Conservation (phyloP, 768 basidiomycete genomes). For the Podaxis sp. region DNA sequence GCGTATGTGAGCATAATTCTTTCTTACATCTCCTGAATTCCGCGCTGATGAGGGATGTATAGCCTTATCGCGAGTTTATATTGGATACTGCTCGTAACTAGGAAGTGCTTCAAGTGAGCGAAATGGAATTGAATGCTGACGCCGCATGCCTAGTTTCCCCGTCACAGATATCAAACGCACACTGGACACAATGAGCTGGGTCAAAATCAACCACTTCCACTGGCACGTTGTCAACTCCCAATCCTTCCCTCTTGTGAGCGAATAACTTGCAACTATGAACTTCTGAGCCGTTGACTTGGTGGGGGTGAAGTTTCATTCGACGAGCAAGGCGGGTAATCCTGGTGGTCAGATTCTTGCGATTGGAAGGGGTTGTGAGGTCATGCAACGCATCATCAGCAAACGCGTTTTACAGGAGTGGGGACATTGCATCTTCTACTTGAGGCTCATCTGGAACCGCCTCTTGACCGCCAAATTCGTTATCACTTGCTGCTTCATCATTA, state of each 20-base stretch:
- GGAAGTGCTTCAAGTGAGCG: slow-evolving; percentile 34
- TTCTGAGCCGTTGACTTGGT: too few relatives aligned
- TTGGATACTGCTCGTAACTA: slow-evolving; percentile 81
- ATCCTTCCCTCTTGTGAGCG: slow-evolving; percentile 61
- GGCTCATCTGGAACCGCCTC: too few relatives aligned
- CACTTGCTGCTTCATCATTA: too few relatives aligned
- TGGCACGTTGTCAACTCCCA: slow-evolving; percentile 86
- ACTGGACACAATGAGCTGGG: slow-evolving; percentile 75
- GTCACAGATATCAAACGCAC: slow-evolving; percentile 65
- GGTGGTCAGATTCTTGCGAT: too few relatives aligned
- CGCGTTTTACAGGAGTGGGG: too few relatives aligned
- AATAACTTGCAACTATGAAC: too few relatives aligned
- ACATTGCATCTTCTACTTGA: too few relatives aligned
- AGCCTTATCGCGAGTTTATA: slow-evolving; percentile 79
- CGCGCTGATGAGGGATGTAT: neutral
- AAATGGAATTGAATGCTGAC: neutral
- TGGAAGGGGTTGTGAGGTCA: too few relatives aligned
- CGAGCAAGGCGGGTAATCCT: too few relatives aligned
- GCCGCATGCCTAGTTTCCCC: slow-evolving; percentile 45
- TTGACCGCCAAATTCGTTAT: too few relatives aligned
- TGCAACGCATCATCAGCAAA: too few relatives aligned
- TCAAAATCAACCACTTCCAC: slow-evolving; percentile 77
- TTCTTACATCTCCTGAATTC: neutral
- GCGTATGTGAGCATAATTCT: slow-evolving; percentile 52
- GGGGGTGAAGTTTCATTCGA: too few relatives aligned